Evolutionary conservation across 2,329 filamentous ascomycete species (phyloP), one percentile per base, ranked within the genome.

Genomic region (Pseudogymnoascus sp.): DNA sequence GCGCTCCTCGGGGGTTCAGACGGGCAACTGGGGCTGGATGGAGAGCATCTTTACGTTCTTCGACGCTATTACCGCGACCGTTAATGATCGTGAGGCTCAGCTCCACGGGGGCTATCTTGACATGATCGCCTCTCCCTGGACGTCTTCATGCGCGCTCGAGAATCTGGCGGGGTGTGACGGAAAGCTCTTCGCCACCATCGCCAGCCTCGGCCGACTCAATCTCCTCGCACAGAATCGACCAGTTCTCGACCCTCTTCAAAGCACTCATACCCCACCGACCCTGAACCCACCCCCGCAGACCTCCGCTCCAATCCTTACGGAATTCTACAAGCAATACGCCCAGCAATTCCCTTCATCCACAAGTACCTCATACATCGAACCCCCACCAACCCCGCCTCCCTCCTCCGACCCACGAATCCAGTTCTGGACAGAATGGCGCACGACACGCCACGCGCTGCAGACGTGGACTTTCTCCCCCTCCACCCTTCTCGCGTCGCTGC

Each of bases 21-120:
- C 79, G 11, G 78, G 85, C 60, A 89, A 92, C 65, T 89, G 91
- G 64, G 85, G 87, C 11, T 97, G 92, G 92, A 93, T 96, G 78
- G 90, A 95, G 70, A 87, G 91, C 44, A 86, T 96, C 69, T 97
- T 97, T 72, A 94, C 91, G 35, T 96, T 93, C 81, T 95, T 96
- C 72, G 93, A 97, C 74, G 91, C 92, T 63, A 91, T 97, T 77
- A 92, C 91, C 0, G 91, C 91, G 40, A 92, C 89, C 61, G 91
- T 96, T 72, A 97, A 97, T 69, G 90, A 96, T 75, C 86, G 92
- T 61, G 92, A 97, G 75, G 86, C 90, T 31, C 91, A 96, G 73
- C 83, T 96, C 16, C 80, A 81, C 38, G 83, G 83, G 25, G 79
- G 82, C 35, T 83, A 82, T 61, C 74, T 89, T 35, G 85, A 88